Evolutionary conservation across 1,284 basidiomycete species (phyloP).

Genomic region (Papiliotrema fonsecae): DNA sequence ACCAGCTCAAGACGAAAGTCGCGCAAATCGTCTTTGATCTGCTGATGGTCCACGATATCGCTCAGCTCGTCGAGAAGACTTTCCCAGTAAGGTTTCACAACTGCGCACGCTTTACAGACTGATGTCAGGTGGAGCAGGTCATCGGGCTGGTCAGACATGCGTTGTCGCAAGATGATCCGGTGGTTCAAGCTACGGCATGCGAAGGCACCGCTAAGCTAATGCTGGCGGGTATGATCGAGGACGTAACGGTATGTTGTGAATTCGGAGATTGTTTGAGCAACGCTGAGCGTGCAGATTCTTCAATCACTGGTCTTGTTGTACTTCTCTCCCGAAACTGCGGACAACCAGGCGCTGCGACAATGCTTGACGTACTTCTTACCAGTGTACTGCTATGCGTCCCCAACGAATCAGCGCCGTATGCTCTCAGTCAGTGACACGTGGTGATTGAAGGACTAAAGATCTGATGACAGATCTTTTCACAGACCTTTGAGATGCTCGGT

Average conservation of each 20-base stretch:
- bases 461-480: slow-evolving; percentile 63
- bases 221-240: slow-evolving; percentile 73
- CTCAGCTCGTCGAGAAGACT: slow-evolving; percentile 44
- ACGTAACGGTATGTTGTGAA: slow-evolving; percentile 58
- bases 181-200: slow-evolving; percentile 71
- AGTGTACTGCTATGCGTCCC: slow-evolving; percentile 82
- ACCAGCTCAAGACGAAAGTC: slow-evolving; percentile 72
- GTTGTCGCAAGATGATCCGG: slow-evolving; percentile 67
- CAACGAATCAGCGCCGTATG: slow-evolving; percentile 72
- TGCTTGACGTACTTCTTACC: slow-evolving; percentile 96
- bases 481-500: slow-evolving; percentile 64
- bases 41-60: slow-evolving; percentile 78
- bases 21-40: slow-evolving; percentile 87
- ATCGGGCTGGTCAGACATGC: slow-evolving; percentile 70
- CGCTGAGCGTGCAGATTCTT: slow-evolving; percentile 57
- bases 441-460: too few species aligned
- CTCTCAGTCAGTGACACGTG: slow-evolving; percentile 56
- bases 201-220: slow-evolving; percentile 87
- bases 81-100: slow-evolving; percentile 26
- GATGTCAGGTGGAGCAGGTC: slow-evolving; percentile 61
- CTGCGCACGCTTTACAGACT: background rate
- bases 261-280: background rate
- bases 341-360: slow-evolving; percentile 83
- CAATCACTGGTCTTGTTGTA: slow-evolving; percentile 75
- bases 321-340: slow-evolving; percentile 76